Base-by-base conservation (phyloP, 139 green algal species). In the Microglena sp. region DNA sequence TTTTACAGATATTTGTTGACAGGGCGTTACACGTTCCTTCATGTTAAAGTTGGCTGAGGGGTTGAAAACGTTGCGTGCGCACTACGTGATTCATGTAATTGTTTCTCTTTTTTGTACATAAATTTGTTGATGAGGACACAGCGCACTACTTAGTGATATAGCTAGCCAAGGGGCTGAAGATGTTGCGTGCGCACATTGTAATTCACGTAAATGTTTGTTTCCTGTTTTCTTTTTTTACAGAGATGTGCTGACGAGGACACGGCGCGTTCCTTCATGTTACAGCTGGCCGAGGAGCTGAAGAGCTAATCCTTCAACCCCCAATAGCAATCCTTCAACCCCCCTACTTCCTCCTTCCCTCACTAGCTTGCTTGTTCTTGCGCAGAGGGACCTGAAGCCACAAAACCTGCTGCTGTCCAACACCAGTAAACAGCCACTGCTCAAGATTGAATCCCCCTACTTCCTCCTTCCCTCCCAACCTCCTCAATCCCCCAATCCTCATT, bases 301-400 rank as follows among this genome's bases (percentile, higher is more conserved):
- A 50, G 40, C 40, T 8, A 8, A 50, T 50, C 40, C n/a, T n/a
- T n/a, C n/a, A n/a, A n/a, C n/a, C n/a, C n/a, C n/a, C n/a, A n/a
- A n/a, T n/a, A n/a, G n/a, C n/a, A n/a, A n/a, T n/a, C n/a, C n/a
- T n/a, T n/a, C n/a, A n/a, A n/a, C n/a, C n/a, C n/a, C n/a, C n/a
- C n/a, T n/a, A n/a, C n/a, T n/a, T n/a, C n/a, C n/a, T n/a, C n/a
- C n/a, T n/a, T n/a, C n/a, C n/a, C n/a, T n/a, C n/a, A n/a, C n/a
- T n/a, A n/a, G n/a, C n/a, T n/a, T n/a, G n/a, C n/a, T n/a, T n/a
- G n/a, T n/a, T n/a, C 7, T 5, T 58, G 46, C 22, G 40, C 71
- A 96, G 82, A 74, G 93, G 1, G 93, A 99, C 78, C 77, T 99
- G 24, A 99, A 97, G 79, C 93, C 93, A 0, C 90, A 97, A 75